These are phyloP conservation scores for Spatholobus suberectus DNA, from an alignment of 306 rosid genomes.

Conservation along the genomic window DNA sequence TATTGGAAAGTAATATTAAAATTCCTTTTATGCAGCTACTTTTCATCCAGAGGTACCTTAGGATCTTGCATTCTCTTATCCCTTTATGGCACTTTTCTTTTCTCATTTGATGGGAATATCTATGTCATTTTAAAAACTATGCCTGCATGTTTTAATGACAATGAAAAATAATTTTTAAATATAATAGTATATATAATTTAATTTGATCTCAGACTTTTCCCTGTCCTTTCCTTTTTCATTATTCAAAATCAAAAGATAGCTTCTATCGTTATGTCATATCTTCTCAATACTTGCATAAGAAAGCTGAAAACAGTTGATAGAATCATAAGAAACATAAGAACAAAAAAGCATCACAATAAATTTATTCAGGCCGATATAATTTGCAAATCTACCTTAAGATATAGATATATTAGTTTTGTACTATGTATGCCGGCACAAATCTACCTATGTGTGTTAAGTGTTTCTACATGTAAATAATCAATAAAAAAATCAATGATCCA, in stretches of 20 bases:
- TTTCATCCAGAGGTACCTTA: neutral
- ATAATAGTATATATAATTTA: neutral
- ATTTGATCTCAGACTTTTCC: slow-evolving; percentile 5
- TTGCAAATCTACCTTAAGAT: neutral
- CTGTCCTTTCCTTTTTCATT: neutral
- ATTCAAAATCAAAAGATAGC: slow-evolving; percentile 1
- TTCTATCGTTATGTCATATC: neutral
- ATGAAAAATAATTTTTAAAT: neutral
- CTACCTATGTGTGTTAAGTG: neutral
- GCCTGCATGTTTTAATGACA: neutral
- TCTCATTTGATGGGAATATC: slow-evolving; percentile 15
- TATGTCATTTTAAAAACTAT: neutral
- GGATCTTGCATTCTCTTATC: neutral
- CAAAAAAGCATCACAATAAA: neutral
- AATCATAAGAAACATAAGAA: slow-evolving; percentile 27
- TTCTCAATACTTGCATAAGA: neutral
- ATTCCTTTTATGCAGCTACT: neutral
- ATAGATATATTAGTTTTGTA: neutral
- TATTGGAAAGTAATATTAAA: neutral
- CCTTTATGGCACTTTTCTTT: neutral
- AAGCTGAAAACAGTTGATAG: slow-evolving; percentile 19
- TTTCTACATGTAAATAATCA: neutral
- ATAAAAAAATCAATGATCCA: slow-evolving; percentile 9
- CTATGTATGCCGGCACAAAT: neutral
- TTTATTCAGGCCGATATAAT: neutral